Conservation (phyloP, 2,329 filamentous ascomycete species). For the Ascochyta koolunga region DNA sequence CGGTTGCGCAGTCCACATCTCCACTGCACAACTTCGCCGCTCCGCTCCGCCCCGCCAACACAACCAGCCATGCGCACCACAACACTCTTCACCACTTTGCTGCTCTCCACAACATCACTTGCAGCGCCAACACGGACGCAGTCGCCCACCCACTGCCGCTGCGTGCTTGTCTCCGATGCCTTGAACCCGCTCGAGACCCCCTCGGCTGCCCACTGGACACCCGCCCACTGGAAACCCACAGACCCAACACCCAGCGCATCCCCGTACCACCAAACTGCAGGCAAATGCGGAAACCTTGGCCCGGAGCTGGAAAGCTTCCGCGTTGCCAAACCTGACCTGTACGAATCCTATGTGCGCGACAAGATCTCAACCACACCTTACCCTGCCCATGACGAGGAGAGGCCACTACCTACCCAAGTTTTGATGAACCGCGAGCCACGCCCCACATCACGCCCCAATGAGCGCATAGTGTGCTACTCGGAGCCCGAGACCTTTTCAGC, state of each 20-base stretch:
- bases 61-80: conserved; percentile 10
- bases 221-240: conserved; percentile 12
- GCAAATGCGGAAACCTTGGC: conserved; percentile 33
- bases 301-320: conserved; percentile 36
- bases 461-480: conserved; percentile 32
- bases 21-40: not conserved
- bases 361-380: not conserved
- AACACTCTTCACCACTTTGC: conserved; percentile 22
- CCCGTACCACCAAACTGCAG: conserved; percentile 8
- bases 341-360: conserved; percentile 29
- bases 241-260: conserved; percentile 23
- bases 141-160: conserved; percentile 39
- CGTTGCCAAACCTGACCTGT: conserved; percentile 32
- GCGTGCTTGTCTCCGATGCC: conserved; percentile 30
- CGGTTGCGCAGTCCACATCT: not conserved
- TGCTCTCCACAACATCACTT: conserved; percentile 19
- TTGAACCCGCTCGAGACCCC: conserved; percentile 24
- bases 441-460: conserved; percentile 11
- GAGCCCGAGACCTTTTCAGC: conserved; percentile 22
- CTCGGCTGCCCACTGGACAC: conserved; percentile 28
- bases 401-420: conserved; percentile 29
- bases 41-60: not conserved
- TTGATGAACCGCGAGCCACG: conserved; percentile 21
- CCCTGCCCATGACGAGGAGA: conserved; percentile 9
- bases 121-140: conserved; percentile 25